phyloP scores from a whole-genome alignment of 2,329 filamentous ascomycete genomes.

The Cordyceps farinosa region DNA sequence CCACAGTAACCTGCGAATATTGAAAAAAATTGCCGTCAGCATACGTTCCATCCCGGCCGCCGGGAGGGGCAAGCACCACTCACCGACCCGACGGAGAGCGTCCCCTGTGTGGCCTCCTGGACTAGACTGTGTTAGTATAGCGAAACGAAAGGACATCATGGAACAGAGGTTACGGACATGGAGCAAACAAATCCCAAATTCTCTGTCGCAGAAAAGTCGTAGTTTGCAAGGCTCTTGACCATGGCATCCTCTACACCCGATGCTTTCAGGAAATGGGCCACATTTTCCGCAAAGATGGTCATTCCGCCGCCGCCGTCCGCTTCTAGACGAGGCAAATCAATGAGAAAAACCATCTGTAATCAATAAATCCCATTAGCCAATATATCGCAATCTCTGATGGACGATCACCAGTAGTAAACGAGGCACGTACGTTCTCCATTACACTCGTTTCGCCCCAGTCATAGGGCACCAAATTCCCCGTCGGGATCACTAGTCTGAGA shows the following conservation, averaged over 20 bases:
- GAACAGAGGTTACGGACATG: slow-evolving; percentile 54
- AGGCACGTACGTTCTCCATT: slow-evolving; percentile 70
- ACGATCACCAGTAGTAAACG: neutral
- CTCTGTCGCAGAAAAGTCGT: slow-evolving; percentile 74
- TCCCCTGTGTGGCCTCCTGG: slow-evolving; percentile 34
- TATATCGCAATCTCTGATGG: neutral
- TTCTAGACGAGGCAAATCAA: slow-evolving; percentile 73
- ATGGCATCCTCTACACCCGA: slow-evolving; percentile 63
- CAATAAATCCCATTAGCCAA: neutral
- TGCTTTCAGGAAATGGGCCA: slow-evolving; percentile 66
- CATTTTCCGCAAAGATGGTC: slow-evolving; percentile 62
- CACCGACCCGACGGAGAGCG: slow-evolving; percentile 30
- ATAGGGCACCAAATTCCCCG: slow-evolving; percentile 77
- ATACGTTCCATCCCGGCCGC: neutral
- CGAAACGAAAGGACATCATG: neutral
- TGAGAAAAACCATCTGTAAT: slow-evolving; percentile 73
- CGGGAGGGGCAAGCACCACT: slow-evolving; percentile 20
- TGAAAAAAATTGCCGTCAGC: slow-evolving; percentile 13
- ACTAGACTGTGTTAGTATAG: slow-evolving; percentile 27
- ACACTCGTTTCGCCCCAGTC: slow-evolving; percentile 86
- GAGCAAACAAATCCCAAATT: slow-evolving; percentile 79
- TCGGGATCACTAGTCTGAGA: slow-evolving; percentile 78
- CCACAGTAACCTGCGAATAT: slow-evolving; percentile 64
- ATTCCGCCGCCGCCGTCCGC: slow-evolving; percentile 29
- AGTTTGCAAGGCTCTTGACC: slow-evolving; percentile 65